A percentile compares a stretch with the other conserved stretches of the same genome.
These are phyloP conservation scores for Macrocybe gigantea DNA, from an alignment of 768 basidiomycete species.

Conservation along the genomic window DNA sequence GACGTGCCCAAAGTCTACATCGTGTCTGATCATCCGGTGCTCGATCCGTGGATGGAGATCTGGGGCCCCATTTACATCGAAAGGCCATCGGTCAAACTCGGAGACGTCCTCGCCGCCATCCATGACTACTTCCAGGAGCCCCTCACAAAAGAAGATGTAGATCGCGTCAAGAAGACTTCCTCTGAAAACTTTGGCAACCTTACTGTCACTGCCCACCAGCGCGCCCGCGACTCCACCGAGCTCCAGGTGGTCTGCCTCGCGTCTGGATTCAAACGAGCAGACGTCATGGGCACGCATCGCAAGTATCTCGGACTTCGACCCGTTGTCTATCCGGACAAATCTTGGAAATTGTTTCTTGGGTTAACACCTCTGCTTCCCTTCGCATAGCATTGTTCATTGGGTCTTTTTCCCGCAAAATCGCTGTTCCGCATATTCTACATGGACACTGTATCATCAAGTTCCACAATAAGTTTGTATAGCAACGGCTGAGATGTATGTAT, in stretches of 20 bases:
- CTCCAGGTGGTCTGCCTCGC: constrained; percentile 31
- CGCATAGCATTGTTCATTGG: constrained; percentile 3
- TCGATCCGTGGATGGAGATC: constrained; percentile 34
- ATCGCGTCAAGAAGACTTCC: constrained; percentile 13
- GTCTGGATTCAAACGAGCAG: constrained; percentile 41
- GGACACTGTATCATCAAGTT: too few relatives aligned
- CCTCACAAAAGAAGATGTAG: constrained; percentile 28
- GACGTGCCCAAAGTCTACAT: constrained; percentile 27
- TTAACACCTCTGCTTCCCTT: constrained; percentile 31
- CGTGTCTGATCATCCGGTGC: constrained; percentile 28
- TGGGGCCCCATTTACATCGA: constrained; percentile 49
- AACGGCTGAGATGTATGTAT: too few relatives aligned
- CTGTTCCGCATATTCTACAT: too few relatives aligned
- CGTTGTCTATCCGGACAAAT: constrained; percentile 26
- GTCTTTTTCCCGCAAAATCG: too few relatives aligned
- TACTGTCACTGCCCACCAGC: constrained; percentile 19
- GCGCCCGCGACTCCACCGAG: constrained; percentile 32
- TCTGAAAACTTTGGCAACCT: constrained; percentile 19
- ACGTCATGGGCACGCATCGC: constrained; percentile 41
- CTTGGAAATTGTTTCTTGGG: constrained; percentile 42
- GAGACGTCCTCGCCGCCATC: constrained; percentile 43
- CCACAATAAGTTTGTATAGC: too few relatives aligned
- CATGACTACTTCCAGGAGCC: constrained; percentile 41
- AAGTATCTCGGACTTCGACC: constrained; percentile 40
- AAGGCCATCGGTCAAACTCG: constrained; percentile 28